These are phyloP conservation scores for Aureobasidium lini DNA, from an alignment of 2,329 filamentous ascomycete genomes.

Conservation along the genomic window DNA sequence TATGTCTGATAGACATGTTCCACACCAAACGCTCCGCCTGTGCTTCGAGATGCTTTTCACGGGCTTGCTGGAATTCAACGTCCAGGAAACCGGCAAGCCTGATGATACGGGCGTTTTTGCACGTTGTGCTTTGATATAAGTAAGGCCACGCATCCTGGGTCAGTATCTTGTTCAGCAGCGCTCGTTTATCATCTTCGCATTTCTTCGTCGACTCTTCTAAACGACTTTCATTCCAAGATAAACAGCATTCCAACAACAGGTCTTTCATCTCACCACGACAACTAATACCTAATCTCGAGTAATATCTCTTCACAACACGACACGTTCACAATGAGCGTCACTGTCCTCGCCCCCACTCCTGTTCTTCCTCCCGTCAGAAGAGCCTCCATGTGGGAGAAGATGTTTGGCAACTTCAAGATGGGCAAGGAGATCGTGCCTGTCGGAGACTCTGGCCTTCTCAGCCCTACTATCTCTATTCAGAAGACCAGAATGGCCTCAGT, in stretches of 20 bases:
- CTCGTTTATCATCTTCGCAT: conserved; percentile 1
- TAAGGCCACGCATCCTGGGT: not conserved
- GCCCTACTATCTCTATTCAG: not conserved
- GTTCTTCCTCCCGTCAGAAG: conserved; percentile 7
- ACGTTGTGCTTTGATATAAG: conserved; percentile 15
- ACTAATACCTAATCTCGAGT: not conserved
- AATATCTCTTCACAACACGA: not conserved
- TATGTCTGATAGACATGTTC: conserved; percentile 14
- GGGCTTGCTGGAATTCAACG: conserved; percentile 7
- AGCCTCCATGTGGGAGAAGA: conserved; percentile 6
- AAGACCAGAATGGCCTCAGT: not conserved
- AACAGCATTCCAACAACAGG: conserved; percentile 4
- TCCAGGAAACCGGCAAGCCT: conserved; percentile 8
- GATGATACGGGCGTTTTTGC: conserved; percentile 6
- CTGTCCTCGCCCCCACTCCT: conserved; percentile 10
- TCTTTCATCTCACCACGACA: not conserved
- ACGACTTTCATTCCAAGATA: not conserved
- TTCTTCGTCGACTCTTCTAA: not conserved
- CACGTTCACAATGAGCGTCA: conserved; percentile 8
- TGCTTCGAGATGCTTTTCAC: conserved; percentile 1
- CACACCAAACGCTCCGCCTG: not conserved
- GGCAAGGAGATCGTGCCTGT: not conserved
- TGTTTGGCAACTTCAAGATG: conserved; percentile 10
- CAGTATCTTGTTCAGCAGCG: conserved; percentile 6
- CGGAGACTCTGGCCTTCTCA: not conserved